Conservation (phyloP, 305 asterid species). For the Rubia balearica region DNA sequence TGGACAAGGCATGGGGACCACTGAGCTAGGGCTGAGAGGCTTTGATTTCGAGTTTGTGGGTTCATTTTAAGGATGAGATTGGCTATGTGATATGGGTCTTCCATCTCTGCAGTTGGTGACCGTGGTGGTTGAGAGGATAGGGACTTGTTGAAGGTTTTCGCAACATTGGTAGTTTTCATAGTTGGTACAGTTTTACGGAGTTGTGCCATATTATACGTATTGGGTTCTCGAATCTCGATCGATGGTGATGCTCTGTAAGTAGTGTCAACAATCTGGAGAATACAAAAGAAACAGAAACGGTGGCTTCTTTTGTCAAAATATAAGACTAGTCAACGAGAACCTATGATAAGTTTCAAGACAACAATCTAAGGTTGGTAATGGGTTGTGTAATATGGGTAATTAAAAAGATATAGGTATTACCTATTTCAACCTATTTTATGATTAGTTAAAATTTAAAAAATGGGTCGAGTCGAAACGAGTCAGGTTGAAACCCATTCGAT, state of each 20-base stretch:
- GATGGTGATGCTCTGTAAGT: not conserved
- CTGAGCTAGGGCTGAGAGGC: constrained; percentile 29
- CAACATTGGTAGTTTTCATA: not conserved
- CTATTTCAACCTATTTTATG: too few relatives aligned
- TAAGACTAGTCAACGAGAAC: not conserved
- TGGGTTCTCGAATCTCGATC: not conserved
- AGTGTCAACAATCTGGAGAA: not conserved
- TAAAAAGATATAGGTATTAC: too few relatives aligned
- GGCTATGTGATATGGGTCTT: constrained; percentile 45
- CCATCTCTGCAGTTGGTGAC: constrained; percentile 22
- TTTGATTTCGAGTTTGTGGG: constrained; percentile 31
- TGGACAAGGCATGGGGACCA: constrained; percentile 67
- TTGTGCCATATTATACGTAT: not conserved
- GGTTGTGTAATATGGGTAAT: too few relatives aligned
- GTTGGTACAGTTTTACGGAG: not conserved
- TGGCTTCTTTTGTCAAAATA: not conserved
- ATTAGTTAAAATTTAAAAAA: too few relatives aligned
- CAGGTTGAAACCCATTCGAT: too few relatives aligned
- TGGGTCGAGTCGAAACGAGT: too few relatives aligned
- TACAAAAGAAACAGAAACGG: not conserved
- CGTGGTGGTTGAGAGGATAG: constrained; percentile 19
- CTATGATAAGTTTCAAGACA: not conserved
- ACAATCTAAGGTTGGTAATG: too few relatives aligned
- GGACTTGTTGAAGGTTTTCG: constrained; percentile 13
- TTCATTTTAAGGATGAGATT: constrained; percentile 43